These are phyloP conservation scores for Trichoderma asperelloides DNA, from an alignment of 495 filamentous ascomycete species.

Conservation along the genomic window DNA sequence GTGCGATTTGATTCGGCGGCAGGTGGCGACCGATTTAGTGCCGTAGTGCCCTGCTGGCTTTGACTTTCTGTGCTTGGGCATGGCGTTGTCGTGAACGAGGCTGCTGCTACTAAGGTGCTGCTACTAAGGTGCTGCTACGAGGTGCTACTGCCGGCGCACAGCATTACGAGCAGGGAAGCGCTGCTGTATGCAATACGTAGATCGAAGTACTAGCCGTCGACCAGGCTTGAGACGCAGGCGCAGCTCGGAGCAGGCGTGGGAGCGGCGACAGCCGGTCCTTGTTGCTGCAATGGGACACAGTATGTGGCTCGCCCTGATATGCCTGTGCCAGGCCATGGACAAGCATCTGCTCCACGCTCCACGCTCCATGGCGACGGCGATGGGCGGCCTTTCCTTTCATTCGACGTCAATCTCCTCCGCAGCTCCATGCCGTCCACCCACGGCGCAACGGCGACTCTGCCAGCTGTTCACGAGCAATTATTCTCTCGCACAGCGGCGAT, in stretches of 20 bases:
- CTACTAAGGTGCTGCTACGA: too few relatives aligned
- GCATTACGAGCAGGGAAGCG: not conserved
- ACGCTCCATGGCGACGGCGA: not conserved
- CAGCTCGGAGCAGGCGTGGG: not conserved
- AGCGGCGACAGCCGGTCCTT: slow-evolving; percentile 7
- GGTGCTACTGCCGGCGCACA: too few relatives aligned
- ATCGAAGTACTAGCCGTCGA: not conserved
- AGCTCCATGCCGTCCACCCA: not conserved
- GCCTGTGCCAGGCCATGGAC: not conserved
- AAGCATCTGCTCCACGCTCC: not conserved
- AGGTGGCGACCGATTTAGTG: not conserved
- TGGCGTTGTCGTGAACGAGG: too few relatives aligned
- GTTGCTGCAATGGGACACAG: not conserved
- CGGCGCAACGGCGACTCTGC: not conserved
- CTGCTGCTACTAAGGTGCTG: too few relatives aligned
- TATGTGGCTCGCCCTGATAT: not conserved
- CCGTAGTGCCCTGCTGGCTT: not conserved
- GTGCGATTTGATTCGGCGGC: not conserved
- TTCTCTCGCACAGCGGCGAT: not conserved
- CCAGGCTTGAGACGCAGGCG: not conserved
- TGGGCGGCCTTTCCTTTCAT: not conserved
- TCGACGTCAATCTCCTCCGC: not conserved
- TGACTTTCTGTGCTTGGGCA: not conserved
- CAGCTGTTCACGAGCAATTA: not conserved
- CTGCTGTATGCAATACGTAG: not conserved